Conservation (phyloP, 2,329 filamentous ascomycete genomes). For the Cercospora sojina region DNA sequence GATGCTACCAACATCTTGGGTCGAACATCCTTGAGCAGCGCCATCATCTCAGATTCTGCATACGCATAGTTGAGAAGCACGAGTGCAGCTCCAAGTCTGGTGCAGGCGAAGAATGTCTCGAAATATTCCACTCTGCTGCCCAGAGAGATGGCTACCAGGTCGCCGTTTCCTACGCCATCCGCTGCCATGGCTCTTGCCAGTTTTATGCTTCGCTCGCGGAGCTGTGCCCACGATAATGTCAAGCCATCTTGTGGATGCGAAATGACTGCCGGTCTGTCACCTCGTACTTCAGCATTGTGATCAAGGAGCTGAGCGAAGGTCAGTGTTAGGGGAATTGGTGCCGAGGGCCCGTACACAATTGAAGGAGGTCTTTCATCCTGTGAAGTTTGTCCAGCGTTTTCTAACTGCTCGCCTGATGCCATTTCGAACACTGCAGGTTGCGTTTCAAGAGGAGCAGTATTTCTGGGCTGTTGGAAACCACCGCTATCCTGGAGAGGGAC, state of each 20-base stretch:
- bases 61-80: conserved; percentile 76
- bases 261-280: conserved; percentile 31
- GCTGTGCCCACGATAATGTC: conserved; percentile 27
- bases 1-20: conserved; percentile 69
- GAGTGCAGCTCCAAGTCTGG: conserved; percentile 42
- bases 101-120: conserved; percentile 39
- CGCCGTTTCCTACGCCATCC: conserved; percentile 33
- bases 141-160: conserved; percentile 34
- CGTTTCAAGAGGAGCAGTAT: not conserved
- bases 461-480: not conserved
- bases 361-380: conserved; percentile 29
- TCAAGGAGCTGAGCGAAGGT: conserved; percentile 34
- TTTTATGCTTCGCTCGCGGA: conserved; percentile 31
- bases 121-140: conserved; percentile 36
- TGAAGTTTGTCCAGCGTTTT: conserved; percentile 1
- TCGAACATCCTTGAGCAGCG: conserved; percentile 67
- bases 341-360: conserved; percentile 33
- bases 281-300: conserved; percentile 32
- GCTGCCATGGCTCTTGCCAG: conserved; percentile 32
- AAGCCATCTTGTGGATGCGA: conserved; percentile 31
- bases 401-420: conserved; percentile 8
- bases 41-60: conserved; percentile 65
- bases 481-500: not conserved
- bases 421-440: conserved; percentile 1
- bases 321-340: conserved; percentile 33